phyloP scores from a whole-genome alignment of 2,329 filamentous ascomycete species.

The Chrysosporium queenslandicum region DNA sequence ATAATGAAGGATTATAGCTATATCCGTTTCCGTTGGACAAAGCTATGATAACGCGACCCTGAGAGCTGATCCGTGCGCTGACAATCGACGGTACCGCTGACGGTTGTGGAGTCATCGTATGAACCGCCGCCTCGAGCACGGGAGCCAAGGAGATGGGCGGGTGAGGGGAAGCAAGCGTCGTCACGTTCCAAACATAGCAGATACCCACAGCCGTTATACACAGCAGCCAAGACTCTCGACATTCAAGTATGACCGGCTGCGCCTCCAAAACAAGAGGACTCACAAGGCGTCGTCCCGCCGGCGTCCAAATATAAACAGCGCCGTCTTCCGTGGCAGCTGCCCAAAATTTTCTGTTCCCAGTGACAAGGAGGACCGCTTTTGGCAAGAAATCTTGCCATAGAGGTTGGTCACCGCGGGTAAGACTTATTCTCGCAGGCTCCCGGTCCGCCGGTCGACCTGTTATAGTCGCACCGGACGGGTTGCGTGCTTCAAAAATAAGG shows the following conservation, averaged over 20 bases:
- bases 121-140: conserved; percentile 74
- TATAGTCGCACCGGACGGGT: conserved; percentile 54
- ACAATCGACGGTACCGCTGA: conserved; percentile 76
- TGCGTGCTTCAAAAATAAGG: conserved; percentile 77
- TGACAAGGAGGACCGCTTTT: conserved; percentile 74
- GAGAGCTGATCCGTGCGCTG: conserved; percentile 81
- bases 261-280: conserved; percentile 81
- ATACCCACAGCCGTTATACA: conserved; percentile 81
- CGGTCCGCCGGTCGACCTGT: conserved; percentile 53
- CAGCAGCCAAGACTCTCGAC: conserved; percentile 76
- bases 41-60: conserved; percentile 76
- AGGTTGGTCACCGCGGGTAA: conserved; percentile 67
- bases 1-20: conserved; percentile 76
- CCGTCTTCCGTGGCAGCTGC: conserved; percentile 89
- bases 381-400: conserved; percentile 94
- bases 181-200: conserved; percentile 89
- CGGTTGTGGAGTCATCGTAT: conserved; percentile 66
- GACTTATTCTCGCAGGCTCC: conserved; percentile 74
- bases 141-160: conserved; percentile 83
- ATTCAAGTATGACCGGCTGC: conserved; percentile 88
- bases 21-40: conserved; percentile 93
- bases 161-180: conserved; percentile 70
- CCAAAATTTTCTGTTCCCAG: conserved; percentile 86
- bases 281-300: conserved; percentile 73
- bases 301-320: conserved; percentile 81